Evolutionary conservation across 2,329 filamentous ascomycete genomes (phyloP).

Genomic region (Mycosphaerelloides madeirae): DNA sequence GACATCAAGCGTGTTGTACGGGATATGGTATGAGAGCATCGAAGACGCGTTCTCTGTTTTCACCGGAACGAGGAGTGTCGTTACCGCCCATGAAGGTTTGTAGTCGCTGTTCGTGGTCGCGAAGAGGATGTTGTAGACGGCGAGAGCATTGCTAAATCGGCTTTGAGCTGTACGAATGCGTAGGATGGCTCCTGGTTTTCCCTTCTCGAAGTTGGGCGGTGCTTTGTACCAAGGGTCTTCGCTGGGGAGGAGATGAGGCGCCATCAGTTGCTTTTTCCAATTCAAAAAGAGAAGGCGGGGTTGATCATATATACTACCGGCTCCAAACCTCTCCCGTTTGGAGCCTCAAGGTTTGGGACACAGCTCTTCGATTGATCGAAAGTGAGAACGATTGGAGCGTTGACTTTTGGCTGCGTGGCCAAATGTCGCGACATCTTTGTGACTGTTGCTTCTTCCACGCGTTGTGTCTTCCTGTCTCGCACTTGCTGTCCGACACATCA

Average conservation of each 20-base stretch:
- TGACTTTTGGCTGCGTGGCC: no score
- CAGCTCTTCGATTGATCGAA: no score
- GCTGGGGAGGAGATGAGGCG: constrained; percentile 12
- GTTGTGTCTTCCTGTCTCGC: no score
- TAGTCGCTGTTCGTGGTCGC: constrained; percentile 20
- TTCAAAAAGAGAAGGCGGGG: no score
- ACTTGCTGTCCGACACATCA: no score
- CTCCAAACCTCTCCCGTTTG: no score
- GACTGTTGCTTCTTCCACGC: no score
- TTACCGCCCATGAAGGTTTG: constrained; percentile 19
- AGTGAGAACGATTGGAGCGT: no score
- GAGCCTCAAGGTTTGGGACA: no score
- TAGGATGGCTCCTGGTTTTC: constrained; percentile 2
- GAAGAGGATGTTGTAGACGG: constrained; percentile 23
- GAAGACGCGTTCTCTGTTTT: background rate
- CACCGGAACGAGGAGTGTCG: constrained; percentile 20
- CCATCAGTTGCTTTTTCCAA: no score
- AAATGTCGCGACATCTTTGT: no score
- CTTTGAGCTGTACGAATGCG: constrained; percentile 5
- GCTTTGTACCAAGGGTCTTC: constrained; percentile 5
- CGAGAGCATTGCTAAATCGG: constrained; percentile 18
- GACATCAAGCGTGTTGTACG: constrained; percentile 34
- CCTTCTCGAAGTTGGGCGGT: background rate
- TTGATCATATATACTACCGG: no score
- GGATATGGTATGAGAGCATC: constrained; percentile 23